Evolutionary conservation across 805 yeast species (phyloP), one percentile per base, ranked within the genome.

Genomic region (Groenewaldozyma salmanticensis): DNA sequence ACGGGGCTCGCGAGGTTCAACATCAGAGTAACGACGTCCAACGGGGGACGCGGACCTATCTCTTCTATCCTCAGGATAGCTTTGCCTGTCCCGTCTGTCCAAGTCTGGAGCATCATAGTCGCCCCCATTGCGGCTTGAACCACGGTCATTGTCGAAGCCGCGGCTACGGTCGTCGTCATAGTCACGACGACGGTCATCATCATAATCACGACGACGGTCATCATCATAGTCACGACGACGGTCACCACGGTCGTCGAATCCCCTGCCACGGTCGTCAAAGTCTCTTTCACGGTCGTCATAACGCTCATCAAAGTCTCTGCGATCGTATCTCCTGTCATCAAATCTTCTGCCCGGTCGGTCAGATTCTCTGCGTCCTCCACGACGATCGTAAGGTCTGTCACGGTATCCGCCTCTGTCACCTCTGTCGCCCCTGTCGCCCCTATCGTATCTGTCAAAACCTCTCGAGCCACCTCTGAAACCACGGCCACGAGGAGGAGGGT

Each of bases 361-460:
- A 16, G 45, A 54, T 60, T 54, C 53, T 31, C 43, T 24, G 17
- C 70, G 68, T 45, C 72, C 79, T 63, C 66, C 75, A 50, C 64
- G 62, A 40, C 65, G 52, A 50, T 61, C 70, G 49, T 69, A 62
- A 60, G 55, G 54, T 21, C 64, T 52, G 46, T 52, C 64, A n/a
- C n/a, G n/a, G 36, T 27, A 41, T 18, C 37, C 79, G 64, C 66
- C 75, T 50, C 64, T 61, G 49, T 64, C 57, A 44, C 70, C 71
- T 39, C 65, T 52, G 50, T 60, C 51, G 40, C 62, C 69, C 47
- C 67, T 62, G 39, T 68, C 59, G 42, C 68, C 69, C 38, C 77
- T 71, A 53, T 75, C 61, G 63, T 66, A 62, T 27, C 71, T 72
- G 43, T 71, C 68, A 47, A 67, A 60, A 50, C 72, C 70, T 43